Conservation (phyloP, 345 rosid species). For the Eucalyptus erythrocorys region DNA sequence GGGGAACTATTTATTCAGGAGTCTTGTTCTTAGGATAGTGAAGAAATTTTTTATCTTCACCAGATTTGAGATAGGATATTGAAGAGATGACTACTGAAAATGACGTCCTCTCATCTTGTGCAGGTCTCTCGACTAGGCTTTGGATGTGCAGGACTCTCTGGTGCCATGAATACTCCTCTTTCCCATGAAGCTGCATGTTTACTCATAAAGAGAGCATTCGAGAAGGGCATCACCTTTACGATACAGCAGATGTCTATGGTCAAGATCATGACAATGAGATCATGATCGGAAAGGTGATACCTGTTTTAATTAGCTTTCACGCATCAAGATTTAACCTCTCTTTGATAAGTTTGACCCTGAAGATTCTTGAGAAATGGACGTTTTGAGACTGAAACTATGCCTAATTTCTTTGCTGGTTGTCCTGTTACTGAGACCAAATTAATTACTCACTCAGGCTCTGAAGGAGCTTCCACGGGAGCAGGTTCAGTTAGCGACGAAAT, state of each 20-base stretch:
- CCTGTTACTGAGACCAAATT: background rate
- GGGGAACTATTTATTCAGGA: background rate
- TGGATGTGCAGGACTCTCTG: slow-evolving; percentile 38
- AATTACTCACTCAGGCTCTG: slow-evolving; percentile 12
- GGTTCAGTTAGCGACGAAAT: slow-evolving; percentile 46
- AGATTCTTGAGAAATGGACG: background rate
- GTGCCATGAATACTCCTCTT: slow-evolving; percentile 18
- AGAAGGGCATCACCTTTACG: slow-evolving; percentile 30
- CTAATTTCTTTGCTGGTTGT: background rate
- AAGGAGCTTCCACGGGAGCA: slow-evolving; percentile 44
- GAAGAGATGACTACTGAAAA: background rate
- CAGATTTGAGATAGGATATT: background rate
- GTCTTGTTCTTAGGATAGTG: background rate
- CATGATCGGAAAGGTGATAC: slow-evolving; percentile 32
- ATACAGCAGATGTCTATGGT: slow-evolving; percentile 30
- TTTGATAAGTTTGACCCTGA: background rate
- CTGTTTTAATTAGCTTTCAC: background rate
- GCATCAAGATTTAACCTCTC: background rate
- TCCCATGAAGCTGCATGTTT: slow-evolving; percentile 33
- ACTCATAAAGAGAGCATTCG: slow-evolving; percentile 17
- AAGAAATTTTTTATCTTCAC: background rate
- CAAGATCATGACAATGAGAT: slow-evolving; percentile 21
- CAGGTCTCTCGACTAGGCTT: slow-evolving; percentile 38
- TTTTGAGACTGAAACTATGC: background rate
- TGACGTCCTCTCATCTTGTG: background rate